Conservation (phyloP, 208 protist species). For the Wallacemonas sp. region DNA sequence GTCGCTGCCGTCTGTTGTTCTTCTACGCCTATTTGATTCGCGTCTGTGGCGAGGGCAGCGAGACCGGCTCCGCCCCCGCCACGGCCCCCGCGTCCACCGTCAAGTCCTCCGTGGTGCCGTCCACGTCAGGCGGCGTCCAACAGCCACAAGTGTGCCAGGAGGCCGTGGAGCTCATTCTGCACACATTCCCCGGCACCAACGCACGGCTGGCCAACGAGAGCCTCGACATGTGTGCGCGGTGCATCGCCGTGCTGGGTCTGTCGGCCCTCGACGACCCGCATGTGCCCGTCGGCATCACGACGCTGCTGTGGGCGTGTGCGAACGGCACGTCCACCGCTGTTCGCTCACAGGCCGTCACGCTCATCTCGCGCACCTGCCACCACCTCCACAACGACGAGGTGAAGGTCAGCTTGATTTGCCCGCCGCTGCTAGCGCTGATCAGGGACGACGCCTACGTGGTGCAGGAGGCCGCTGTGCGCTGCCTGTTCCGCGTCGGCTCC, state of each 20-base stretch:
- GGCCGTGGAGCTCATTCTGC: slow-evolving; percentile 2
- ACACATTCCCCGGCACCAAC: slow-evolving; percentile 5
- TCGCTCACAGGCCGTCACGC: slow-evolving; percentile 48
- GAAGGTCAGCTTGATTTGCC: slow-evolving; percentile 41
- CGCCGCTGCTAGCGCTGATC: slow-evolving; percentile 49
- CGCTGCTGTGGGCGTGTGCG: slow-evolving; percentile 43
- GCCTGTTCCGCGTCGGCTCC: slow-evolving; percentile 39
- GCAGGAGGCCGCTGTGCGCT: slow-evolving; percentile 58
- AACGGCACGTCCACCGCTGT: slow-evolving; percentile 27
- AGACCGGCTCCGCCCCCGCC: not conserved
- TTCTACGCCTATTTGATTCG: slow-evolving; percentile 40
- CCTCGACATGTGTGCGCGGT: slow-evolving; percentile 33
- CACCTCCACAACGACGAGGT: slow-evolving; percentile 35
- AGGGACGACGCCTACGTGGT: slow-evolving; percentile 47
- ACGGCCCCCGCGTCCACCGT: not conserved
- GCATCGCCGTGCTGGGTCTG: slow-evolving; percentile 26
- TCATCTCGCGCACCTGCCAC: slow-evolving; percentile 45
- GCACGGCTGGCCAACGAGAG: slow-evolving; percentile 19
- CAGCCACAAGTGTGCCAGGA: not conserved
- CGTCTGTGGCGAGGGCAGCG: slow-evolving; percentile 22
- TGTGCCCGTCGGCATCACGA: slow-evolving; percentile 40
- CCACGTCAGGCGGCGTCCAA: not conserved
- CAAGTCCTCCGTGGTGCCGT: not conserved
- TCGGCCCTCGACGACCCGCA: slow-evolving; percentile 39
- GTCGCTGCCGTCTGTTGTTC: slow-evolving; percentile 29